Base-by-base conservation (phyloP, 2,329 filamentous ascomycete species). In the Colletotrichum liriopes region DNA sequence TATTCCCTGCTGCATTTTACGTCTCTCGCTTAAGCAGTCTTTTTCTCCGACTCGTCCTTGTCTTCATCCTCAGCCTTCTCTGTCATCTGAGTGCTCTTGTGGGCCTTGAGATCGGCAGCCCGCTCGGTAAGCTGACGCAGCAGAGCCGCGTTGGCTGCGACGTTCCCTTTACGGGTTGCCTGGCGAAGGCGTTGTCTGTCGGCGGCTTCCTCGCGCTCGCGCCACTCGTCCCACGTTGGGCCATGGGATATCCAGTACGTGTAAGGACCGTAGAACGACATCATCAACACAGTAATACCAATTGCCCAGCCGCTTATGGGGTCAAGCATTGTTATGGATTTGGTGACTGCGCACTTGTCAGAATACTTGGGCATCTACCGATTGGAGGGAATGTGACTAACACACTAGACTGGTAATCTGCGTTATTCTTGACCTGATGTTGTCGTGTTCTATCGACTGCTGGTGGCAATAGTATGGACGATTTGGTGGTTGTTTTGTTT, bases 141-240 rank as follows among this genome's bases (percentile, higher is more conserved):
- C 11, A 39, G 6, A 11, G 54, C 54, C 2, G 54, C 54, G 35
- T 56, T 35, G 12, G 35, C 35, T 7, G 54, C 54, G n/a, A n/a
- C 35, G n/a, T 37, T 56, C 54, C 39, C 54, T 1, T 39, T 32
- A 12, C 5, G 35, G 35, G 39, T 5, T 11, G 1, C 54, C 35
- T 26, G 5, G 54, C 35, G 54, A 23, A 56, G 54, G 54, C 54
- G 54, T 9, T 11, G 35, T 56, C 54, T 56, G n/a, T 56, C 35
- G 35, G 35, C 54, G n/a, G 54, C 54, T 9, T 23, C 12, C n/a
- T 56, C 35, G 7, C 54, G 54, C n/a, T 39, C 35, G 12, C 54
- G 54, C 54, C 54, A 39, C 32, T 56, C 54, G 32, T 56, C 54
- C n/a, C 2, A 26, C 6, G 35, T 39, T 3, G 35, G 54, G 12